Conservation (phyloP, 768 basidiomycete genomes). For the Mycena rosella region DNA sequence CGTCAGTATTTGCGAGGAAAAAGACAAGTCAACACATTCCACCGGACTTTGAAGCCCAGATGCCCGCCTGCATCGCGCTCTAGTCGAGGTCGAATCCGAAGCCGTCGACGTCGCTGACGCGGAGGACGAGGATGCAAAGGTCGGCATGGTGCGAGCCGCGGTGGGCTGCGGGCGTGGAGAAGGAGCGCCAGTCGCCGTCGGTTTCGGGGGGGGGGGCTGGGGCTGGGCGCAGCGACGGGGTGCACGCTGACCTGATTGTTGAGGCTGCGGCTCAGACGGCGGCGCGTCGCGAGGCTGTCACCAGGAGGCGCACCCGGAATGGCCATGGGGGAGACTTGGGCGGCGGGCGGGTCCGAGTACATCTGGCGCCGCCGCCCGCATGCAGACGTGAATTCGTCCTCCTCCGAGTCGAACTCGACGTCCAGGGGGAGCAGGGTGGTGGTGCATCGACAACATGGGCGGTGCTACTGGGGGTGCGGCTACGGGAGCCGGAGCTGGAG, state of each 20-base stretch:
- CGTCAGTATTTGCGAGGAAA: background rate
- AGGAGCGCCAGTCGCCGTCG: conserved; percentile 67
- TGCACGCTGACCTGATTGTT: conserved; percentile 57
- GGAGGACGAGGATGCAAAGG: conserved; percentile 27
- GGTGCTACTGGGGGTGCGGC: conserved; percentile 47
- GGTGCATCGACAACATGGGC: conserved; percentile 41
- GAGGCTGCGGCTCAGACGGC: conserved; percentile 71
- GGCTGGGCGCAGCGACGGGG: conserved; percentile 26
- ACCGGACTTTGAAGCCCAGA: conserved; percentile 69
- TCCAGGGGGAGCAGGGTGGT: conserved; percentile 23
- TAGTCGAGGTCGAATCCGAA: conserved; percentile 60
- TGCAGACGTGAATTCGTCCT: conserved; percentile 30
- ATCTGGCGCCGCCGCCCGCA: conserved; percentile 35
- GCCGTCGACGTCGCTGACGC: conserved; percentile 37
- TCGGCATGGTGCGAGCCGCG: conserved; percentile 21
- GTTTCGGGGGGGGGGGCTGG: conserved; percentile 57
- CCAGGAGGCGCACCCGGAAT: conserved; percentile 57
- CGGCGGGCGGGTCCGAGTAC: conserved; percentile 49
- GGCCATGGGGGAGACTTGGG: conserved; percentile 72
- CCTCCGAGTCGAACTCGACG: conserved; percentile 38
- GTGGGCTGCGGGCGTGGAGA: conserved; percentile 55
- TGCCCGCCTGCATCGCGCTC: conserved; percentile 50
- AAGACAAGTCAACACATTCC: conserved; percentile 48
- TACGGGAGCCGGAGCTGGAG: conserved; percentile 55
- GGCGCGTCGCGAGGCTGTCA: conserved; percentile 65